phyloP scores from a whole-genome alignment of 2,329 filamentous ascomycete genomes.

The Dactylellina cionopaga region DNA sequence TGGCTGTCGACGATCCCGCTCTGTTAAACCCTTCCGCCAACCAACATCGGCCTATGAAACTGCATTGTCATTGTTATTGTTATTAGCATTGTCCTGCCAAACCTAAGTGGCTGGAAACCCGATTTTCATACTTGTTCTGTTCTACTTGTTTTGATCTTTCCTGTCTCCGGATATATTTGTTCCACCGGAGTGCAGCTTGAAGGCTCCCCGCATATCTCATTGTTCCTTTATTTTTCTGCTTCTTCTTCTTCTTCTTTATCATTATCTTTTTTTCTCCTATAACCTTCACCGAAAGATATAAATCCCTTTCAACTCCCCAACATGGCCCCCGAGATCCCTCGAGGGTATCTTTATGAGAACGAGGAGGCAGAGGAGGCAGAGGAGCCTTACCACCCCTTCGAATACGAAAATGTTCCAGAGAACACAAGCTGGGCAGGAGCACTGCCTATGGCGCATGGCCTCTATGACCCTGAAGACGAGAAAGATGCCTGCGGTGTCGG shows the following conservation, averaged over 20 bases:
- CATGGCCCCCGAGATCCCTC: constrained; percentile 40
- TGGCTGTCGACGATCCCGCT: constrained; percentile 1
- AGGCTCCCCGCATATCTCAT: constrained; percentile 56
- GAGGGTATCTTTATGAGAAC: constrained; percentile 38
- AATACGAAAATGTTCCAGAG: constrained; percentile 80
- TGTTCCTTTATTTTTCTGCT: constrained; percentile 40
- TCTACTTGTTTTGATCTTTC: neutral
- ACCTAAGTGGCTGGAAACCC: neutral
- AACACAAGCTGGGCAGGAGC: constrained; percentile 95
- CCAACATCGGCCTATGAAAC: neutral
- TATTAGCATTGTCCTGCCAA: neutral
- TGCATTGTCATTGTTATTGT: neutral
- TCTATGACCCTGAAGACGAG: constrained; percentile 94
- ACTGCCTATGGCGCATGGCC: constrained; percentile 96
- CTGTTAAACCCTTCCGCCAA: neutral
- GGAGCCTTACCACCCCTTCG: constrained; percentile 73
- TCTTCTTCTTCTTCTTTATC: constrained; percentile 52
- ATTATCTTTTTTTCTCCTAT: constrained; percentile 22
- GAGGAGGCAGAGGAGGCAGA: constrained; percentile 65
- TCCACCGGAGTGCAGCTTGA: constrained; percentile 55
- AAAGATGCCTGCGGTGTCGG: constrained; percentile 99
- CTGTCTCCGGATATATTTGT: constrained; percentile 53
- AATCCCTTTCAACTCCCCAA: constrained; percentile 11
- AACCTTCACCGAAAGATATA: too few species aligned
- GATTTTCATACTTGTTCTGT: neutral